These are phyloP conservation scores for Stemphylium vesicarium DNA, from an alignment of 2,329 filamentous ascomycete species.

Conservation along the genomic window DNA sequence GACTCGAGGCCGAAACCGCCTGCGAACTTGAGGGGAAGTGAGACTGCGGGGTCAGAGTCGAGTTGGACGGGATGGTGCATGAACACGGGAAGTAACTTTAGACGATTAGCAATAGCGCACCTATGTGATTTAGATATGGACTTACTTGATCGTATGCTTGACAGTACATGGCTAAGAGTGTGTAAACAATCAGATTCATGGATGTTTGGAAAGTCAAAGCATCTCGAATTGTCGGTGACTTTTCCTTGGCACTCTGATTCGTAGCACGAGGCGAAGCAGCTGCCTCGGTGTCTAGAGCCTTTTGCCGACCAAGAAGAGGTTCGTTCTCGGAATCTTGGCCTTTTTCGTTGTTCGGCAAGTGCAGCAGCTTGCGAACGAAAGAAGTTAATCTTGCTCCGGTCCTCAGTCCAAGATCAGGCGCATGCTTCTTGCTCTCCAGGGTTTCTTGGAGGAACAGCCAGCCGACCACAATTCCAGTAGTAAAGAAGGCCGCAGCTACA, in stretches of 20 bases:
- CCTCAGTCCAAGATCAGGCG: constrained; percentile 75
- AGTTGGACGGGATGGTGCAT: constrained; percentile 73
- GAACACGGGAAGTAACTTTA: constrained; percentile 77
- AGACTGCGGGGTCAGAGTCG: constrained; percentile 60
- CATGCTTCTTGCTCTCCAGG: constrained; percentile 70
- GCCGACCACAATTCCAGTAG: constrained; percentile 75
- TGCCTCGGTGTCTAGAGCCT: constrained; percentile 26
- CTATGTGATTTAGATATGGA: neutral
- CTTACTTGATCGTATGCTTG: constrained; percentile 78
- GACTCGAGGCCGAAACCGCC: constrained; percentile 80
- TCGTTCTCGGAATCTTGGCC: constrained; percentile 29
- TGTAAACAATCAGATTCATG: constrained; percentile 78
- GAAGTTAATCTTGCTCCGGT: constrained; percentile 70
- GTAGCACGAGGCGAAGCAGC: constrained; percentile 1
- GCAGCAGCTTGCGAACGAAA: constrained; percentile 30
- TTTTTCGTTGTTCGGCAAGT: constrained; percentile 17
- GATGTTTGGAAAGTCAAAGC: constrained; percentile 77
- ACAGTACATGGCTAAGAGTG: constrained; percentile 79
- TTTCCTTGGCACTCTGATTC: constrained; percentile 15
- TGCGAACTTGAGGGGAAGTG: constrained; percentile 79
- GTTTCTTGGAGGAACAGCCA: constrained; percentile 88
- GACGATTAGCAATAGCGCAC: constrained; percentile 9
- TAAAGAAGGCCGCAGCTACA: constrained; percentile 75
- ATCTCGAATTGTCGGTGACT: constrained; percentile 57
- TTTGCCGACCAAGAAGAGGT: constrained; percentile 38